Evolutionary conservation across 108 stramenopile genomes (phyloP), one percentile per base, ranked within the genome.

Genomic region (Bacterosira constricta): DNA sequence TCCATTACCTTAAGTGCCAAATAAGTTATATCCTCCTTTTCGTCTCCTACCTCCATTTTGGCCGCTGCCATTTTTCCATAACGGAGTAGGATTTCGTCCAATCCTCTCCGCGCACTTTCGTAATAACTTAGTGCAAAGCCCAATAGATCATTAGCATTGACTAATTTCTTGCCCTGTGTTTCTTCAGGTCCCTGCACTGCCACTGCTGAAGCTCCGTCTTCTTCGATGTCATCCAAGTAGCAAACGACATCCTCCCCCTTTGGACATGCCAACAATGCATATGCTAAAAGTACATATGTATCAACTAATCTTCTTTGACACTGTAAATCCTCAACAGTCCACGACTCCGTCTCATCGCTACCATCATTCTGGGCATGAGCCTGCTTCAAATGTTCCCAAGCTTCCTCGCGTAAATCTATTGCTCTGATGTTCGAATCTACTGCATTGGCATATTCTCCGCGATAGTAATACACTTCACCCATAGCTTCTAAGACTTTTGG

Each of bases 11-110:
- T 78, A 17, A 84, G 81, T 11, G 89, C 87, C 21, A 85, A 63
- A 57, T 80, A 80, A 41, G 89, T 87, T 53, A 91, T 80, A 58
- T 94, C 83, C 57, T 90, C 73, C 61, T 94, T 94, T 57, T 94
- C 93, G 18, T 58, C 41, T 23, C 52, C 79, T 34, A 93, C 25
- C 29, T 85, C 87, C 8, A 75, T 34, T 11, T 63, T 71, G 17
- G 58, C 27, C n/a, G 73, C 78, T 49, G 83, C 87, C 66, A 90
- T 62, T 27, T 63, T 78, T 5, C 83, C 90, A 83, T 91, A 84
- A 21, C 81, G 63, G 45, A 74, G 87, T 4, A 94, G 65, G 32
- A 79, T 65, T 13, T 84, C 85, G 60, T 84, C 76, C 61, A 94
- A 70, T 27, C 77, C 75, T 51, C 86, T 83, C 17, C 86, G 69